Evolutionary conservation across 2,329 filamentous ascomycete species (phyloP).

Genomic region (Juglanconis sp.): DNA sequence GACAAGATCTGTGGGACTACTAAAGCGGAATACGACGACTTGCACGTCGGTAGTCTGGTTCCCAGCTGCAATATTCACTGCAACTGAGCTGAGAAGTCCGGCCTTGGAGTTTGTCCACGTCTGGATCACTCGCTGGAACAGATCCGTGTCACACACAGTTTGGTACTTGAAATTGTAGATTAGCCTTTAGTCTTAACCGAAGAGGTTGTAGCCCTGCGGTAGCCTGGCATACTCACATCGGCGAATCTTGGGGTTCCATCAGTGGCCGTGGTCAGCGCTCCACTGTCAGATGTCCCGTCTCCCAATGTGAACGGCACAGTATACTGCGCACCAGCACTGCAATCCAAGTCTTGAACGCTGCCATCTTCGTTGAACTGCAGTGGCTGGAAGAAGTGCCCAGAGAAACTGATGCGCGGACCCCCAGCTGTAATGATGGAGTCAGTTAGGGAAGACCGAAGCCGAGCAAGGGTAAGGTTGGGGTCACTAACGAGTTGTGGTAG

Average conservation of each 20-base stretch:
- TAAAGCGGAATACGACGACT: slow-evolving; percentile 6
- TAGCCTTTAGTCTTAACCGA: neutral
- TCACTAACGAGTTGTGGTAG: slow-evolving; percentile 1
- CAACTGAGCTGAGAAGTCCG: neutral
- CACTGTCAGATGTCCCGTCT: neutral
- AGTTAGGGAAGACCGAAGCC: neutral
- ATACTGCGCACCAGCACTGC: neutral
- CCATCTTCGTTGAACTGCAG: slow-evolving; percentile 10
- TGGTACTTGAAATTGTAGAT: neutral
- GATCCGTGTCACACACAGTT: slow-evolving; percentile 6
- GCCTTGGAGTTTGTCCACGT: slow-evolving; percentile 14
- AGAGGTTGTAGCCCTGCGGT: neutral
- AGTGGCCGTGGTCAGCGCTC: slow-evolving; percentile 3
- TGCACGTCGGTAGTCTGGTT: neutral
- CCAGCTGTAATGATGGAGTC: neutral
- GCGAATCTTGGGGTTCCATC: slow-evolving; percentile 6
- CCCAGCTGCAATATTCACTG: slow-evolving; percentile 8
- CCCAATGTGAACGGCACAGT: neutral
- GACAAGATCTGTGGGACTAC: neutral
- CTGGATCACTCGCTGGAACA: slow-evolving; percentile 7
- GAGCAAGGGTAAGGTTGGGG: neutral
- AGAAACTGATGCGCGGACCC: slow-evolving; percentile 7
- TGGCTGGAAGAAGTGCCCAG: slow-evolving; percentile 12
- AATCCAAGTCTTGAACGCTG: slow-evolving; percentile 8
- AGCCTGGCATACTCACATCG: neutral